Base-by-base conservation (phyloP, 768 basidiomycete genomes). In the Harrya chromipes region DNA sequence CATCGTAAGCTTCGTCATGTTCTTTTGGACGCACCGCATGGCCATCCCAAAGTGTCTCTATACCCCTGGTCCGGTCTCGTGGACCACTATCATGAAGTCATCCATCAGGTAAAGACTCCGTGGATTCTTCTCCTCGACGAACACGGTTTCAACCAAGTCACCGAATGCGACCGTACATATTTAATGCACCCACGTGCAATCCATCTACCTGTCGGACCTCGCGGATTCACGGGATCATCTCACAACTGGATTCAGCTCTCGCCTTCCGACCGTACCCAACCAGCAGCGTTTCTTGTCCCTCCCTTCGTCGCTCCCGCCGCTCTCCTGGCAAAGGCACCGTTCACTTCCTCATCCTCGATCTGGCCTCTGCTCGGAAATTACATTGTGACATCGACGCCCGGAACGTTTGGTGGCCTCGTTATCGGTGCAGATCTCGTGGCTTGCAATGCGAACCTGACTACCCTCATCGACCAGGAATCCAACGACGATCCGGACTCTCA, bases 41-140 rank as follows among this genome's bases (percentile, higher is more conserved):
- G 66, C 17, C 71, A 74, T 49, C 72, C 77, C 4, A 76, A 80
- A 29, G 56, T 83, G 4, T 70, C 72, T 16, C 47, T 82, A 7
- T 57, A 65, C 27, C 61, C 70, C 11, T 71, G 69, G 55, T 57
- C 50, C 46, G 29, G 57, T 44, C 37, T 55, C 54, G 27, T 27
- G 57, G 23, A 61, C 59, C 49, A 59, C 41, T 34, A 54, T 41
- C 47, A 47, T 47, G 62, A 65, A 21, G 63, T 66, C 21, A 68
- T 73, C 26, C 55, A 69, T 6, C 72, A 70, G 24, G 66, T 72
- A 21, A 66, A 74, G 12, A 76, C 79, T 0, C 71, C 75, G 21
- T 79, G 78, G 73, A 58, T 79, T 9, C 71, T 87, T 12, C 43
- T 85, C 8, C 66, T 84, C 46, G 79, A 80, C 46, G 70, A 78